Evolutionary conservation across 371 early-diverging fungal species (phyloP).

Genomic region (Lichtheimia ornata): DNA sequence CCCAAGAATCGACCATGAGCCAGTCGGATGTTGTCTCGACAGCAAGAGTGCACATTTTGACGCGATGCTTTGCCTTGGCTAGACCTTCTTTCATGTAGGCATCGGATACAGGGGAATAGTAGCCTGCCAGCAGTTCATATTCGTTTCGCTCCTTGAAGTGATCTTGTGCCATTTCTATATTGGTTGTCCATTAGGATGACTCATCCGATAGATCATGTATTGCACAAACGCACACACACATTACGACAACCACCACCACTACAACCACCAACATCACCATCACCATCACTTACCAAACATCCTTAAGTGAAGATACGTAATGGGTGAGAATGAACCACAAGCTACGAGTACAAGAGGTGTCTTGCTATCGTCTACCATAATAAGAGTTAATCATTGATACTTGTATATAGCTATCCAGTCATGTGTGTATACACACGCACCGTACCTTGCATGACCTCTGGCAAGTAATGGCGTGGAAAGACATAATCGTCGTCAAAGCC

Average conservation of each 20-base stretch:
- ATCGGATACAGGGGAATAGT: conserved; percentile 95
- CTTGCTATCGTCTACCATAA: conserved; percentile 73
- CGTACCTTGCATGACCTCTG: conserved; percentile 37
- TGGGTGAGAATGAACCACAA: conserved; percentile 96
- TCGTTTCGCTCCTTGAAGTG: conserved; percentile 68
- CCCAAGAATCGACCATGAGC: conserved; percentile 98
- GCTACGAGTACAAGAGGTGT: conserved; percentile 93
- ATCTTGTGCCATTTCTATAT: conserved; percentile 92
- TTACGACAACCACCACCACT: too few relatives aligned
- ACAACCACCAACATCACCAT: too few relatives aligned
- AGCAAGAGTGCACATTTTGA: conserved; percentile 92
- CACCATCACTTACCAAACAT: conserved; percentile 84
- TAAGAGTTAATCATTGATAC: not conserved
- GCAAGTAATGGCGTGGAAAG: conserved; percentile 36
- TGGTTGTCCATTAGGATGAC: not conserved
- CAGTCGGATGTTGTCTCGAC: conserved; percentile 79
- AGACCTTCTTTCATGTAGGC: conserved; percentile 91
- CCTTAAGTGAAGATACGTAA: conserved; percentile 95
- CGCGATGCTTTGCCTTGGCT: conserved; percentile 84
- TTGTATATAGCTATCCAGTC: too few relatives aligned
- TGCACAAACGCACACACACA: too few relatives aligned
- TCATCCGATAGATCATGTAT: too few relatives aligned
- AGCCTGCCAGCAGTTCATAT: conserved; percentile 91
- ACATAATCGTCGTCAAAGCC: conserved; percentile 27
- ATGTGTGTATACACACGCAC: too few relatives aligned